phyloP scores from a whole-genome alignment of 2,329 filamentous ascomycete genomes.

The Calonectria honghensis region DNA sequence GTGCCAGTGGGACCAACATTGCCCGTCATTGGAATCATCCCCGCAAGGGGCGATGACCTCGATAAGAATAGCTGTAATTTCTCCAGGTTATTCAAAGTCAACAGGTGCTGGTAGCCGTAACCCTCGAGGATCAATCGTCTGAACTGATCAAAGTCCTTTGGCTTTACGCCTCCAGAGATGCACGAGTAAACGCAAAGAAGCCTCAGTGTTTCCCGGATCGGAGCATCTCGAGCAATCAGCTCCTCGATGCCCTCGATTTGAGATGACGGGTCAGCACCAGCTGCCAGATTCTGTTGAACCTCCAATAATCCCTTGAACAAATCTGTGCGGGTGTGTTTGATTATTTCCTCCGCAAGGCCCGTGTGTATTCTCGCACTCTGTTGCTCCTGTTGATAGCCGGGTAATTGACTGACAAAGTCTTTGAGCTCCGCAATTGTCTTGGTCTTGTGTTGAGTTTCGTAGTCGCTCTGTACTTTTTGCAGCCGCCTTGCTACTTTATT shows the following conservation, averaged over 20 bases:
- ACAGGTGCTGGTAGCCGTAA: conserved; percentile 95
- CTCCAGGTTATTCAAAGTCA: conserved; percentile 91
- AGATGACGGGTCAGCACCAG: conserved; percentile 89
- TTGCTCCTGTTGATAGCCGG: conserved; percentile 94
- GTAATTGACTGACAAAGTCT: conserved; percentile 95
- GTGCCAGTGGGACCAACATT: conserved; percentile 72
- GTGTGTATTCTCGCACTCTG: conserved; percentile 95
- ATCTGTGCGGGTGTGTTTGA: conserved; percentile 92
- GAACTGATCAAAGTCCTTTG: conserved; percentile 92
- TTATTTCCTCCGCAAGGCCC: conserved; percentile 93
- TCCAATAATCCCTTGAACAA: conserved; percentile 92
- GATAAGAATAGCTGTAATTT: conserved; percentile 91
- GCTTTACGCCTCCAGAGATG: conserved; percentile 90
- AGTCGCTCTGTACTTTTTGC: conserved; percentile 87
- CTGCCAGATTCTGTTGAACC: conserved; percentile 95
- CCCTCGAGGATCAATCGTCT: conserved; percentile 91
- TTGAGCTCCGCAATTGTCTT: conserved; percentile 94
- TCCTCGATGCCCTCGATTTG: conserved; percentile 96
- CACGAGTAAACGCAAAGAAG: conserved; percentile 94
- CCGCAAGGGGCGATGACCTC: conserved; percentile 84
- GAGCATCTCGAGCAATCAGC: conserved; percentile 90
- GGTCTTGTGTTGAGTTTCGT: conserved; percentile 90
- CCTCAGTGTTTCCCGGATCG: conserved; percentile 87
- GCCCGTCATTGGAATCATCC: conserved; percentile 85
- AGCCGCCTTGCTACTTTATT: conserved; percentile 93